Percentiles rank a stretch among this genome's conserved stretches.
phyloP scores from a whole-genome alignment of 306 rosid genomes.

The Citrullus mucosospermus region DNA sequence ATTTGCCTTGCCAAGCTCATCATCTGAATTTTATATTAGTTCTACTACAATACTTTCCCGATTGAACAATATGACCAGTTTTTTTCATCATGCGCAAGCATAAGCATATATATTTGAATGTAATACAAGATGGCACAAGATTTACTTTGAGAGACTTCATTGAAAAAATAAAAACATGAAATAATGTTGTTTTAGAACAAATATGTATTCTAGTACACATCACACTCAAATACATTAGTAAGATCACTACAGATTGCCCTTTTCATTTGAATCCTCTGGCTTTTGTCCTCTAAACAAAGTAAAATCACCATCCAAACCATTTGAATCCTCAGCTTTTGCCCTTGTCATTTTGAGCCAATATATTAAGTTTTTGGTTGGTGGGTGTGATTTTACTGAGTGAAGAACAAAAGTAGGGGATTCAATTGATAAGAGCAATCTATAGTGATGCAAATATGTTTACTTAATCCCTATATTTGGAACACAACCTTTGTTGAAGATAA shows the following conservation, averaged over 20 bases:
- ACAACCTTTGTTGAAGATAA: too few species aligned
- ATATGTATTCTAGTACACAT: constrained; percentile 62
- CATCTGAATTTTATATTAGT: constrained; percentile 33
- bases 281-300: too few species aligned
- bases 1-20: constrained; percentile 65
- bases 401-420: too few species aligned
- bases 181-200: constrained; percentile 29
- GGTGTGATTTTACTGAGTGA: too few species aligned
- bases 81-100: constrained; percentile 42
- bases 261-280: constrained; percentile 18
- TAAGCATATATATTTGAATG: neutral
- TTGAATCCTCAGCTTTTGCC: constrained; percentile 15
- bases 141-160: neutral
- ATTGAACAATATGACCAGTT: constrained; percentile 55
- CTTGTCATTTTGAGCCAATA: constrained; percentile 28
- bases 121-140: neutral
- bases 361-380: too few species aligned
- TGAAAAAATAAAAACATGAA: neutral
- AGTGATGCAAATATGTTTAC: too few species aligned
- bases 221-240: constrained; percentile 15
- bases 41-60: constrained; percentile 47
- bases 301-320: too few species aligned
- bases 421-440: too few species aligned
- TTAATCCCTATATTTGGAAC: too few species aligned
- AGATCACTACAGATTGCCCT: constrained; percentile 65